Evolutionary conservation across 225 moss, liverwort and hornwort genomes (phyloP), one percentile per base, ranked within the genome.

Genomic region (Takakia lepidozioides): DNA sequence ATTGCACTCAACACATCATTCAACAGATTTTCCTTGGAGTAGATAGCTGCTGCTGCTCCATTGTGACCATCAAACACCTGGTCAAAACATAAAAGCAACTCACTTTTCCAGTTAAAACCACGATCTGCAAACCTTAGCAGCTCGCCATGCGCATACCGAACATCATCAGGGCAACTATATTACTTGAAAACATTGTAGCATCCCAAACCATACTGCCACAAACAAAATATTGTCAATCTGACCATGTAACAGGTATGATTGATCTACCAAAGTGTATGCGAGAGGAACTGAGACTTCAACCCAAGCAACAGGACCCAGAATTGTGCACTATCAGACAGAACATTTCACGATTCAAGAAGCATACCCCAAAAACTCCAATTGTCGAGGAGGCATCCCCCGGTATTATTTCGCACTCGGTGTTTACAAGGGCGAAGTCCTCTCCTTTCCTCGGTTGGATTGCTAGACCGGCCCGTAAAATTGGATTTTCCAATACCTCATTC

Each of bases 11-110:
- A 72, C 25, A 90, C 83, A 28, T 90, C 74, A 43, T 78, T 90
- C 29, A 86, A 45, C 21, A 90, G 49, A 37, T 81, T 75, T 7
- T 90, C 86, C 27, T 75, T 86, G 1, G 90, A 74, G 38, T 83
- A 90, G 11, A 73, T 68, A 11, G 81, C 90, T 7, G 90, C 83
- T 15, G 77, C 83, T 38, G 72, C 48, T 34, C 86, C 83, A 64
- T 83, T 86, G 46, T 90, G 90, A 5, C 86, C 90, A n/a, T 90
- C 90, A 23, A 86, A 81, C 38, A 90, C 59, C 49, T 77, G 61
- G 32, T 27, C 56, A 59, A 14, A 52, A 43, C 32, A 10, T 10
- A 51, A 13, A 18, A 1, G 4, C 14, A 5, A 14, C 20, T 23
- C 19, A 11, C 5, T 21, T 2, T 21, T 21, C 2, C 21, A 3